A percentile compares a stretch with the other conserved stretches of the same genome.
These are phyloP conservation scores for Pulicaria dysenterica DNA, from an alignment of 129 eudicot species.

Conservation along the genomic window DNA sequence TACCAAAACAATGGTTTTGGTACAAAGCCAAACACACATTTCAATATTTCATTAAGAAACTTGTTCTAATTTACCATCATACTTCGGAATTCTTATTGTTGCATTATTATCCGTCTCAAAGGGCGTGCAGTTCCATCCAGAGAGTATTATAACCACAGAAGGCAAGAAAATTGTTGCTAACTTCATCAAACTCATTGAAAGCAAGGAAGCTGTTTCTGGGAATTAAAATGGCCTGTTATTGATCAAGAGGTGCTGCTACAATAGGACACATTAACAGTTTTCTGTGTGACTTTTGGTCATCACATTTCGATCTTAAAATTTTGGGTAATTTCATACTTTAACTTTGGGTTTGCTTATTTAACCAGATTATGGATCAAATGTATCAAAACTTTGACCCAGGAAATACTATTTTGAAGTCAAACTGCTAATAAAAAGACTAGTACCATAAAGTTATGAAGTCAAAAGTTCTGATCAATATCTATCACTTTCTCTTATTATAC, in stretches of 20 bases:
- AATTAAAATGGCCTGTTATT: constrained; percentile 30
- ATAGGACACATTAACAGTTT: neutral
- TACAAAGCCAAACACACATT: no score
- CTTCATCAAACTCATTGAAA: constrained; percentile 72
- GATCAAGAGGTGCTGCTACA: constrained; percentile 15
- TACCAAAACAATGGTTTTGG: neutral
- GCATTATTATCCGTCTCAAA: constrained; percentile 28
- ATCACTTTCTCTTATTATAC: constrained; percentile 2
- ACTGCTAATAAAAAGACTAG: neutral
- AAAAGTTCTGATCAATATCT: neutral
- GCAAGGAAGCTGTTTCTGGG: constrained; percentile 57
- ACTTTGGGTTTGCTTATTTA: neutral
- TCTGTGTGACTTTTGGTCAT: neutral
- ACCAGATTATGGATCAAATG: neutral
- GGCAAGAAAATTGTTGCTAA: constrained; percentile 70
- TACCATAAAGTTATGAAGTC: no score
- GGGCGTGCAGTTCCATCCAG: constrained; percentile 99
- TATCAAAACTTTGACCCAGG: neutral
- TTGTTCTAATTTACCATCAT: neutral
- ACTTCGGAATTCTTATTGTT: neutral
- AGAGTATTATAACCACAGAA: constrained; percentile 87
- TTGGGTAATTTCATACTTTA: constrained; percentile 6
- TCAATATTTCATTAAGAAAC: no score
- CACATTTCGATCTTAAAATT: constrained; percentile 13
- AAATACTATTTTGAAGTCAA: neutral